Conservation (phyloP, 768 basidiomycete species). For the Fomitopsis pulvina region DNA sequence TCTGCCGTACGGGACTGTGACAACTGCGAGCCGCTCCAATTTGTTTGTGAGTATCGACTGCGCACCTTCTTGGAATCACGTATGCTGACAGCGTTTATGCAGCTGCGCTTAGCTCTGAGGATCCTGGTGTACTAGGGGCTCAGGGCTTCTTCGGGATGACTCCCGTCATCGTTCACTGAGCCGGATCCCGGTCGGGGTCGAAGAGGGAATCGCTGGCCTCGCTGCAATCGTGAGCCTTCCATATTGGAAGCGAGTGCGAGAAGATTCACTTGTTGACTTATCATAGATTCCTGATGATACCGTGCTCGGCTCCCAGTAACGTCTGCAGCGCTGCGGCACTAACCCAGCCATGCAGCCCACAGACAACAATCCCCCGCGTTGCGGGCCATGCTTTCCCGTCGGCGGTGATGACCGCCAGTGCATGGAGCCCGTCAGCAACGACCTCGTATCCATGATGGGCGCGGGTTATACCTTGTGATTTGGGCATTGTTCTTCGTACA, state of each 20-base stretch:
- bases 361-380: conserved; percentile 21
- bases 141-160: conserved; percentile 26
- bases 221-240: conserved; percentile 13
- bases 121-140: conserved; percentile 20
- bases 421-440: conserved; percentile 2
- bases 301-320: conserved; percentile 21
- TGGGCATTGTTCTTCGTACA: conserved; percentile 13
- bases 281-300: conserved; percentile 25
- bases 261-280: background rate
- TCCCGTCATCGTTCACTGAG: conserved; percentile 21
- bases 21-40: conserved; percentile 20
- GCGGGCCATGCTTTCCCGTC: conserved; percentile 20
- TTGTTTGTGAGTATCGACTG: conserved; percentile 12
- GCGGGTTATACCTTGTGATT: conserved; percentile 18
- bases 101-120: conserved; percentile 23
- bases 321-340: conserved; percentile 22
- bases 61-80: background rate
- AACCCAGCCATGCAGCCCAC: conserved; percentile 18
- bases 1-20: no score
- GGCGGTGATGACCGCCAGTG: background rate
- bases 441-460: conserved; percentile 12
- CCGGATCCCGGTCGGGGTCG: conserved; percentile 21
- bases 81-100: background rate
- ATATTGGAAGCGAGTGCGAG: background rate
- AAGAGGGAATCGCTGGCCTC: conserved; percentile 21